Conservation (phyloP, 2,329 filamentous ascomycete species). For the Aspergillus fijiensis region DNA sequence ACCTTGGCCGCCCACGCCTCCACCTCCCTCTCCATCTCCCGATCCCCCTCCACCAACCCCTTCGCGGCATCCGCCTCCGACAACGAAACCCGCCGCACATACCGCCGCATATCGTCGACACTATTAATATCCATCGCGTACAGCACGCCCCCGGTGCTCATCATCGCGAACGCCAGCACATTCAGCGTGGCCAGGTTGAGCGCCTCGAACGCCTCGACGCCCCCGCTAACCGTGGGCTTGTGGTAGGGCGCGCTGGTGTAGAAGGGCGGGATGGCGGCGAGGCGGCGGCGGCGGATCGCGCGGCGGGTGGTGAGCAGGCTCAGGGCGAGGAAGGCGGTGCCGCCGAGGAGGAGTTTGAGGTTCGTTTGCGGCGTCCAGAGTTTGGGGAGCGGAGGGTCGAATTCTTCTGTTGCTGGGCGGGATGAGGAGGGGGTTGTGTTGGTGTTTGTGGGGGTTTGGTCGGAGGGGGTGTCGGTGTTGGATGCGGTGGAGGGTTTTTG, state of each 20-base stretch:
- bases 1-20: constrained; percentile 52
- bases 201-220: constrained; percentile 76
- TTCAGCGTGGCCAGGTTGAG: constrained; percentile 86
- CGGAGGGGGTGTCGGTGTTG: constrained; percentile 9
- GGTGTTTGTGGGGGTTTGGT: constrained; percentile 1
- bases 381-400: constrained; percentile 14
- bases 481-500: not conserved
- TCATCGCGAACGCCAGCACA: constrained; percentile 71
- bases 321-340: constrained; percentile 71
- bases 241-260: constrained; percentile 56
- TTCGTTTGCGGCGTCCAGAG: constrained; percentile 26
- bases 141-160: constrained; percentile 69
- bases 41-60: constrained; percentile 14
- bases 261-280: constrained; percentile 66
- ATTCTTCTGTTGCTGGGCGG: not conserved
- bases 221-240: constrained; percentile 56
- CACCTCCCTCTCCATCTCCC: constrained; percentile 52
- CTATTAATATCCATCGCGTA: constrained; percentile 76
- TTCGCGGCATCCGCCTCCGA: constrained; percentile 54
- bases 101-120: constrained; percentile 63
- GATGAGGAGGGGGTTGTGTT: constrained; percentile 7
- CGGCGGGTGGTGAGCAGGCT: constrained; percentile 71
- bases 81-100: constrained; percentile 59
- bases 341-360: constrained; percentile 65
- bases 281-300: constrained; percentile 63